These are phyloP conservation scores for Colletotrichum somersetense DNA, from an alignment of 2,329 filamentous ascomycete genomes.

Conservation along the genomic window DNA sequence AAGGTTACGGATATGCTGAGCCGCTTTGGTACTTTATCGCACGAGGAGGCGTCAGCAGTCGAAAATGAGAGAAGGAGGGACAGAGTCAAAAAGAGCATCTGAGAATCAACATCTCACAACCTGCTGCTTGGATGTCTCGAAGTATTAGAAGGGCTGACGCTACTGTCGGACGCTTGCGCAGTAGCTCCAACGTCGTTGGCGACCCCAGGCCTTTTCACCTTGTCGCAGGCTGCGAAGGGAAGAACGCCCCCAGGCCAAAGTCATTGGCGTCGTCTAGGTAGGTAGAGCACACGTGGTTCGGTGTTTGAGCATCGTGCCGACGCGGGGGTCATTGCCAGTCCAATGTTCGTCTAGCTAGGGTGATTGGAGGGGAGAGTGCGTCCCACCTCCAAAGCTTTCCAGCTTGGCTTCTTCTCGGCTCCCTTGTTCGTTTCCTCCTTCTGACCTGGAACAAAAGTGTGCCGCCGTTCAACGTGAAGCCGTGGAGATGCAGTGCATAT, in stretches of 20 bases:
- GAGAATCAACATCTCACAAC: conserved; percentile 25
- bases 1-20: not conserved
- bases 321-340: not conserved
- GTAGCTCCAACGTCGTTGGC: conserved; percentile 41
- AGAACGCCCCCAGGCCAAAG: not conserved
- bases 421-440: conserved; percentile 3
- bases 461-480: conserved; percentile 13
- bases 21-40: not conserved
- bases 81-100: conserved; percentile 1
- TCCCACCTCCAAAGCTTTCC: not conserved
- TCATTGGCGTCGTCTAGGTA: conserved; percentile 12
- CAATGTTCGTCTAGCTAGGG: conserved; percentile 8
- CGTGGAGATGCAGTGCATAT: conserved; percentile 6
- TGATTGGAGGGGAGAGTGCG: not conserved
- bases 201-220: conserved; percentile 1
- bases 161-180: conserved; percentile 38
- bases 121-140: conserved; percentile 35
- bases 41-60: conserved; percentile 3
- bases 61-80: not conserved
- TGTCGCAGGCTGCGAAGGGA: conserved; percentile 22
- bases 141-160: conserved; percentile 37
- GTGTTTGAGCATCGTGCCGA: conserved; percentile 16
- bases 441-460: conserved; percentile 21
- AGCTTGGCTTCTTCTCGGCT: not conserved
- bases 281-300: not conserved